Evolutionary conservation across 2,329 filamentous ascomycete genomes (phyloP).

Genomic region (Dothidotthia symphoricarpi): DNA sequence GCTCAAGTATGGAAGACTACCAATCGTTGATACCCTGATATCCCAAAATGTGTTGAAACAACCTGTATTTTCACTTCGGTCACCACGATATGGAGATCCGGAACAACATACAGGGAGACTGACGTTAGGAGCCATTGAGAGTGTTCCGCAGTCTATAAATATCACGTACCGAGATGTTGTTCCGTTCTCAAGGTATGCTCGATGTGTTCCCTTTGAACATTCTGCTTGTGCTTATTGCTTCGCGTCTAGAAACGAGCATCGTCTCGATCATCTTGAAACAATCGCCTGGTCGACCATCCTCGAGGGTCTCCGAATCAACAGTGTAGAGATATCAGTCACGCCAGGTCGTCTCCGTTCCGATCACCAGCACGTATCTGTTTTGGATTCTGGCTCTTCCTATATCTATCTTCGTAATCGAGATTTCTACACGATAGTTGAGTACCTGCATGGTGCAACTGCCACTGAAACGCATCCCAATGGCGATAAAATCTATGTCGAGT

Average conservation of each 20-base stretch:
- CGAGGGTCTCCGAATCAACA: neutral
- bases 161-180: neutral
- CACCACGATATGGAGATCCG: neutral
- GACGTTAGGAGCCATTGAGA: slow-evolving; percentile 1
- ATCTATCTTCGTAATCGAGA: neutral
- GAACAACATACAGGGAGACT: neutral
- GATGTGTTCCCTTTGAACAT: neutral
- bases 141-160: neutral
- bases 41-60: neutral
- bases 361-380: neutral
- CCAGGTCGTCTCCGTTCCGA: neutral
- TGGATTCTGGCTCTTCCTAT: neutral
- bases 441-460: neutral
- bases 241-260: neutral
- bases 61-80: neutral
- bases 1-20: neutral
- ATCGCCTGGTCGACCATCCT: neutral
- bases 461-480: neutral
- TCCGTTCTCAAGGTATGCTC: neutral
- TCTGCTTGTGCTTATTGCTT: neutral
- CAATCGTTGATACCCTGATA: neutral
- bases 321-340: neutral
- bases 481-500: slow-evolving; percentile 1
- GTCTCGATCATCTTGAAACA: neutral
- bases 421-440: neutral